Conservation (phyloP, 768 basidiomycete species). For the Gloeopeniophorella convolvens region DNA sequence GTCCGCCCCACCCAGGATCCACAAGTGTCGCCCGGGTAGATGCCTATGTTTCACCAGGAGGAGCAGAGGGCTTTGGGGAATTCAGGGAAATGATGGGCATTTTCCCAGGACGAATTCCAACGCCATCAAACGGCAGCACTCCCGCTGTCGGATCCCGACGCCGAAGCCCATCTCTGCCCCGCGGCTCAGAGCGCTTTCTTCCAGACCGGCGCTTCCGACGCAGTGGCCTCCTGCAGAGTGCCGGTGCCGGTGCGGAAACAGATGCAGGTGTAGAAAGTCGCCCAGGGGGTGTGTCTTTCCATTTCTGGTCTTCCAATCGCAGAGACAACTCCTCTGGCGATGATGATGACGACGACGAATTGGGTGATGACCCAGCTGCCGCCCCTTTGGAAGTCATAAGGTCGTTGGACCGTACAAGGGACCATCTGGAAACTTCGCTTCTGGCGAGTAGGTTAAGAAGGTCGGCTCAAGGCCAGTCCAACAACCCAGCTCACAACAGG, state of each 20-base stretch:
- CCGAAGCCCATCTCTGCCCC: constrained; percentile 5
- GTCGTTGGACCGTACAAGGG: constrained; percentile 9
- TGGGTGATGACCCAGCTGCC: constrained; percentile 4
- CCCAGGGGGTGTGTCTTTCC: constrained; percentile 1
- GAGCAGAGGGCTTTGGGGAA: constrained; percentile 12
- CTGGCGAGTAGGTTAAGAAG: constrained; percentile 12
- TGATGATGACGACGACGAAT: constrained; percentile 12
- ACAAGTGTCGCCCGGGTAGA: constrained; percentile 11
- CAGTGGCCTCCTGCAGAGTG: not conserved
- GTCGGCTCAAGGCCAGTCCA: constrained; percentile 1
- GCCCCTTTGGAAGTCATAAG: constrained; percentile 1
- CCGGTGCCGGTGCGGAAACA: too few relatives aligned
- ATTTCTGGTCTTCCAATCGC: constrained; percentile 1
- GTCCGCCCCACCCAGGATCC: too few relatives aligned
- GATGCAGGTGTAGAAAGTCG: not conserved
- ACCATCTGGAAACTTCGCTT: constrained; percentile 8
- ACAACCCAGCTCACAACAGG: not conserved
- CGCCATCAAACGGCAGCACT: not conserved
- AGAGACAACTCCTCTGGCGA: constrained; percentile 1
- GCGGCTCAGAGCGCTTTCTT: constrained; percentile 3
- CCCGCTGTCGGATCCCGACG: constrained; percentile 4
- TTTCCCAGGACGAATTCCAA: constrained; percentile 6
- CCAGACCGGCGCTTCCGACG: constrained; percentile 4
- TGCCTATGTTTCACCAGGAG: constrained; percentile 2
- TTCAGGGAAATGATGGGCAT: constrained; percentile 12